These are phyloP conservation scores for Phytophthora pisi DNA, from an alignment of 352 stramenopile genomes.

Conservation along the genomic window DNA sequence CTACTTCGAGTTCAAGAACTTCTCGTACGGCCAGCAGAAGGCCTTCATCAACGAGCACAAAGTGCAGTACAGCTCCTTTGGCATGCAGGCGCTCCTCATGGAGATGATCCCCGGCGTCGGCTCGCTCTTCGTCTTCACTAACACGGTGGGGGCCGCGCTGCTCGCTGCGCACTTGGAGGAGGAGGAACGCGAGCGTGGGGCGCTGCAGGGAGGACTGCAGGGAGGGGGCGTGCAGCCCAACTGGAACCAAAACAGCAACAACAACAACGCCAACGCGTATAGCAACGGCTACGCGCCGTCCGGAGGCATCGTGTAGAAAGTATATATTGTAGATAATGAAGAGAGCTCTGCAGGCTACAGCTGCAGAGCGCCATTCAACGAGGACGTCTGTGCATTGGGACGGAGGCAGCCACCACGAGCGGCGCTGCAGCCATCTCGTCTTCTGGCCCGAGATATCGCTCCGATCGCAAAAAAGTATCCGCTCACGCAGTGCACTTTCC, in stretches of 20 bases:
- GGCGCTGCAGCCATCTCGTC: slow-evolving; percentile 13
- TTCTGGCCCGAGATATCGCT: neutral
- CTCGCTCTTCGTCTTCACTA: slow-evolving; percentile 75
- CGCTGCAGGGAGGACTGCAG: slow-evolving; percentile 8
- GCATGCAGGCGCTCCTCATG: slow-evolving; percentile 73
- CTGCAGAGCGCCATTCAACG: neutral
- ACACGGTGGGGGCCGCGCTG: slow-evolving; percentile 68
- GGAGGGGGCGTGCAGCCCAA: slow-evolving; percentile 9
- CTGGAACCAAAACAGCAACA: slow-evolving; percentile 11
- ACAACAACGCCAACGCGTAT: slow-evolving; percentile 9
- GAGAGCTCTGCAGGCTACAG: neutral
- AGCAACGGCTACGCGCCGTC: slow-evolving; percentile 26
- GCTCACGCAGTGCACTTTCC: slow-evolving; percentile 10
- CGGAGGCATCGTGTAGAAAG: slow-evolving; percentile 27
- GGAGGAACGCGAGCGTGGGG: slow-evolving; percentile 29
- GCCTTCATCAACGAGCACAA: slow-evolving; percentile 52
- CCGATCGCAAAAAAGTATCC: slow-evolving; percentile 8
- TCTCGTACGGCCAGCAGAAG: slow-evolving; percentile 62
- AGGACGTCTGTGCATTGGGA: slow-evolving; percentile 1
- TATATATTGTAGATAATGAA: slow-evolving; percentile 15
- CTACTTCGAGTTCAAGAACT: slow-evolving; percentile 79
- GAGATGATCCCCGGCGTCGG: slow-evolving; percentile 77
- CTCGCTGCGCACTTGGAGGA: slow-evolving; percentile 71
- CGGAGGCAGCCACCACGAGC: slow-evolving; percentile 11
- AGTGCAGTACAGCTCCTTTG: slow-evolving; percentile 68